Percentiles rank a stretch among this genome's conserved stretches.
phyloP scores from a whole-genome alignment of 345 rosid genomes.

The Eucalyptus marginata region DNA sequence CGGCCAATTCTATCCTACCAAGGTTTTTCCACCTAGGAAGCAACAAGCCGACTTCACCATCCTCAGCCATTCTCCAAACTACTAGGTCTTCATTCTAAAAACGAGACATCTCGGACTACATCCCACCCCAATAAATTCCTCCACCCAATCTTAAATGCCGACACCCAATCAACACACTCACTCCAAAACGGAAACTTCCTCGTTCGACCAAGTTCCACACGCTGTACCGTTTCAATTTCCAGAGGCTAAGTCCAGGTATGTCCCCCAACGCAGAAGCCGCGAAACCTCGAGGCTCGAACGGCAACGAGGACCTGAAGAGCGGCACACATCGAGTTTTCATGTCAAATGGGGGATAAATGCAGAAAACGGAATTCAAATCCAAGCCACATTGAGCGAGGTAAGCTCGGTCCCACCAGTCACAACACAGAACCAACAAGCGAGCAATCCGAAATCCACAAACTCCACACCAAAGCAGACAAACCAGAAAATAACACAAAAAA shows the following conservation, averaged over 20 bases:
- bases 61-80: slow-evolving; percentile 51
- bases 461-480: neutral
- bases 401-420: neutral
- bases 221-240: neutral
- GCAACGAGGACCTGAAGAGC: neutral
- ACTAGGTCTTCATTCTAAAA: neutral
- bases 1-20: slow-evolving; percentile 40
- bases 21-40: slow-evolving; percentile 5
- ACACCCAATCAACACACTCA: neutral
- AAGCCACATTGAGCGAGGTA: neutral
- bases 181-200: neutral
- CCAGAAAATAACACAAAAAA: neutral
- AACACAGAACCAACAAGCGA: neutral
- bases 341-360: neutral
- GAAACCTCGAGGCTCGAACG: neutral
- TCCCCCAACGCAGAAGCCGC: neutral
- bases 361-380: neutral
- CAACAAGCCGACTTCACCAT: slow-evolving; percentile 33
- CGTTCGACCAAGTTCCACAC: neutral
- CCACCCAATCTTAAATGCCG: neutral
- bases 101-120: neutral
- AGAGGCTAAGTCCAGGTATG: neutral
- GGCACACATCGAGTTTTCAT: neutral
- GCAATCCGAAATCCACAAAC: neutral
- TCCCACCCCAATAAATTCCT: neutral